Percentiles rank a stretch among this genome's conserved stretches.
These are phyloP conservation scores for Nicotiana sylvestris DNA, from an alignment of 257 asterid species.

Conservation along the genomic window DNA sequence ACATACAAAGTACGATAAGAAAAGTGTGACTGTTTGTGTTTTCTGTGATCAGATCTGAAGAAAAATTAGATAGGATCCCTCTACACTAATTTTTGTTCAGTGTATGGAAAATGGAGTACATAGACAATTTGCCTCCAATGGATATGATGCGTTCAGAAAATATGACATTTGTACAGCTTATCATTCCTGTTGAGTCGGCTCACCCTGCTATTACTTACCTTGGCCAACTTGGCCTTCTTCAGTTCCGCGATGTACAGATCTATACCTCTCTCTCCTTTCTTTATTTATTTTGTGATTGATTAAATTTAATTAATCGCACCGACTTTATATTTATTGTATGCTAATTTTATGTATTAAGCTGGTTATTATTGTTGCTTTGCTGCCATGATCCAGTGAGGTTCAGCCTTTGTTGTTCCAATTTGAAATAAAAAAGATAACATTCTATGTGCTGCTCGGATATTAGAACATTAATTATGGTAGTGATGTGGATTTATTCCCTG, in stretches of 20 bases:
- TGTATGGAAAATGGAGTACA: conserved; percentile 67
- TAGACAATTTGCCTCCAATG: conserved; percentile 69
- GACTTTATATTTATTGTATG: not conserved
- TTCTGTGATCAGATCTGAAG: conserved; percentile 5
- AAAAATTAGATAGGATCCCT: too few relatives aligned
- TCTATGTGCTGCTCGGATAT: not conserved
- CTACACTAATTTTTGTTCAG: conserved; percentile 8
- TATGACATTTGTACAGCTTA: conserved; percentile 89
- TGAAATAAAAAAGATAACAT: too few relatives aligned
- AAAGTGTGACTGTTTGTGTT: not conserved
- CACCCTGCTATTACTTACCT: conserved; percentile 92
- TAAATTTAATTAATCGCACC: not conserved
- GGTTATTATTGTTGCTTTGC: not conserved
- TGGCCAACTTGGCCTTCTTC: conserved; percentile 92
- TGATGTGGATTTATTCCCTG: not conserved
- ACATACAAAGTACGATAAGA: not conserved
- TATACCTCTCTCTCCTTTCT: conserved; percentile 12
- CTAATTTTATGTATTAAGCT: not conserved
- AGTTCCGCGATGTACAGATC: conserved; percentile 80
- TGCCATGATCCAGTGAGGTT: not conserved
- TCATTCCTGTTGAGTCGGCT: conserved; percentile 93
- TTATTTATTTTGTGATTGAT: not conserved
- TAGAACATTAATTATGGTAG: not conserved
- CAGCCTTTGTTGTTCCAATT: not conserved
- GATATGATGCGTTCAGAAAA: conserved; percentile 99